phyloP scores from a whole-genome alignment of 306 rosid genomes.

The Vigna trinervia region DNA sequence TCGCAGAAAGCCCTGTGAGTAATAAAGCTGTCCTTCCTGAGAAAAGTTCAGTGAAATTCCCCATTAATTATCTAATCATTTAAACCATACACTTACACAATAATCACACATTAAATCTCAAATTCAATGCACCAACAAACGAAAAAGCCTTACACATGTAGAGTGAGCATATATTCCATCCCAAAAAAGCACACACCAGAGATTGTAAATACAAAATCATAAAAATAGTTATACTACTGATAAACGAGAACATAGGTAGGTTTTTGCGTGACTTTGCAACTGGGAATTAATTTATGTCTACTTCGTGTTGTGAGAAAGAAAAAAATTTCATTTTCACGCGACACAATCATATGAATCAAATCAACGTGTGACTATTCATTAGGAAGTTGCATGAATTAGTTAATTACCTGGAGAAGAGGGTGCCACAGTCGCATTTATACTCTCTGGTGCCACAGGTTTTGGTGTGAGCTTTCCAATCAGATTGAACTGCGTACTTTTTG shows the following conservation, averaged over 20 bases:
- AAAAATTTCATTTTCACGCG: neutral
- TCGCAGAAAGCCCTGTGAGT: conserved; percentile 96
- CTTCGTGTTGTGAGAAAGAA: neutral
- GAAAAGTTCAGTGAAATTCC: conserved; percentile 30
- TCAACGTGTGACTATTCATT: neutral
- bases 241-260: neutral
- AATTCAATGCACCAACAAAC: neutral
- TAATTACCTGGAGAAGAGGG: conserved; percentile 76
- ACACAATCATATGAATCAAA: neutral
- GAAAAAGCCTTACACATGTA: neutral
- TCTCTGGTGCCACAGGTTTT: conserved; percentile 92
- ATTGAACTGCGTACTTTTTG: conserved; percentile 89
- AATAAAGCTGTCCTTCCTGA: conserved; percentile 95
- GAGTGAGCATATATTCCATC: conserved; percentile 40
- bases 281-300: neutral
- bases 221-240: neutral
- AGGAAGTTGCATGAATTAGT: neutral
- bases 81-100: neutral
- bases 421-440: conserved; percentile 87
- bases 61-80: conserved; percentile 50
- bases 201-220: neutral
- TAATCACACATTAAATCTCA: conserved; percentile 29
- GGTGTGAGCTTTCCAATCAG: conserved; percentile 93
- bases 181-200: neutral
- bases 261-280: neutral